Conservation (phyloP, 306 rosid genomes). For the Sicyos baderoa region DNA sequence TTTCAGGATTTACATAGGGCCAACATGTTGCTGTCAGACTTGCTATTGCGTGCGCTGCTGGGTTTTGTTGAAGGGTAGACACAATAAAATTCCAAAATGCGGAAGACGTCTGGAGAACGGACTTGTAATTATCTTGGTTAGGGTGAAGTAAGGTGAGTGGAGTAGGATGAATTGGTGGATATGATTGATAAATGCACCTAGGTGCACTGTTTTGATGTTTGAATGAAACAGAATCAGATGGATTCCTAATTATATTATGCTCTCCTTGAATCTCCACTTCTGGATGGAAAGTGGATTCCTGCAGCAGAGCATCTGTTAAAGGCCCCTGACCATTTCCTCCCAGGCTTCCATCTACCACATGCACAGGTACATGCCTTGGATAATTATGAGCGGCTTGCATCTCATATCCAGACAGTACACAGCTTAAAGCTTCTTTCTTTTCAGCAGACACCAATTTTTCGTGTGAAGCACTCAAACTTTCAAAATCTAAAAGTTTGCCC, state of each 20-base stretch:
- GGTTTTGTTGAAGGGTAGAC: constrained; percentile 76
- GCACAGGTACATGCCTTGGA: constrained; percentile 86
- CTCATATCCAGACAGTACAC: constrained; percentile 44
- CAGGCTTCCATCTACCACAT: constrained; percentile 66
- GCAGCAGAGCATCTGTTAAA: constrained; percentile 40
- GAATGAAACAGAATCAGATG: constrained; percentile 45
- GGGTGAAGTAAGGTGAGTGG: constrained; percentile 43
- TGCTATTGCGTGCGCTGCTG: constrained; percentile 88
- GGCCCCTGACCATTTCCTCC: constrained; percentile 47
- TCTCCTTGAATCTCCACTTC: constrained; percentile 40
- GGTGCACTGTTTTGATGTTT: constrained; percentile 47
- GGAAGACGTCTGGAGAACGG: constrained; percentile 61
- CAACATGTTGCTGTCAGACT: constrained; percentile 74
- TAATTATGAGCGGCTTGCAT: constrained; percentile 62
- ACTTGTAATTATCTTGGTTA: constrained; percentile 43
- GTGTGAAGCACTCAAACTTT: constrained; percentile 33
- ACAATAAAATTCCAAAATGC: constrained; percentile 60
- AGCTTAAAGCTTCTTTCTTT: constrained; percentile 43
- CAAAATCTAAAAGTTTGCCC: constrained; percentile 36
- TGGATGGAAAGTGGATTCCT: constrained; percentile 48
- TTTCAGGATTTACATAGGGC: constrained; percentile 55
- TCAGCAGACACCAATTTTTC: constrained; percentile 40
- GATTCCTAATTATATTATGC: constrained; percentile 35
- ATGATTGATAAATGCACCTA: constrained; percentile 49
- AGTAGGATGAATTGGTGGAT: constrained; percentile 48